phyloP scores from a whole-genome alignment of 2,329 filamentous ascomycete species.

The Pyrenophora seminiperda region DNA sequence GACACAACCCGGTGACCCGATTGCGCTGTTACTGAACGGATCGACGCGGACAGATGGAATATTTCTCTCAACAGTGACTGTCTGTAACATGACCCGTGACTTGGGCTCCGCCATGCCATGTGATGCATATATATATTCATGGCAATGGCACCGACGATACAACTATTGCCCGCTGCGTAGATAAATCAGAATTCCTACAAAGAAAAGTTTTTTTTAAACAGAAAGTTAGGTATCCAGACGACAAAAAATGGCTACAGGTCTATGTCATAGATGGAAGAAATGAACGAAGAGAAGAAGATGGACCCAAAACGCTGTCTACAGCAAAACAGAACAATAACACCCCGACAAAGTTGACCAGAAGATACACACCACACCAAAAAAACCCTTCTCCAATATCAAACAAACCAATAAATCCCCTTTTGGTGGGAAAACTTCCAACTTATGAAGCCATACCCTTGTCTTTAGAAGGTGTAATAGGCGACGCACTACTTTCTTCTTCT shows the following conservation, averaged over 20 bases:
- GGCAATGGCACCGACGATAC: no score
- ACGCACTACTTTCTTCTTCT: conserved; percentile 22
- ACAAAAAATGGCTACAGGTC: neutral
- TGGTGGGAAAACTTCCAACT: neutral
- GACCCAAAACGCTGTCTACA: neutral
- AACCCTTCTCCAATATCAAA: neutral
- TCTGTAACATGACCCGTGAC: no score
- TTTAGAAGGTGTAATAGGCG: conserved; percentile 11
- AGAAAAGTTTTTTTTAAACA: no score
- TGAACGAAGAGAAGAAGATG: neutral
- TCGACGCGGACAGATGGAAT: no score
- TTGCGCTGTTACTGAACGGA: no score
- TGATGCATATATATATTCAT: no score
- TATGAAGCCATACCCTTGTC: neutral
- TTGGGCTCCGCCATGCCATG: no score
- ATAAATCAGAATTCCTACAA: neutral
- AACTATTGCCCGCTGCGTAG: no score
- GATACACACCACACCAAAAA: neutral
- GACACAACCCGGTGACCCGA: no score
- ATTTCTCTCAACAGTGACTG: no score
- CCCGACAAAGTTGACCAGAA: neutral
- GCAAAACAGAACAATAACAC: neutral
- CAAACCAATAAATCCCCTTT: neutral
- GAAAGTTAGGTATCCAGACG: no score
- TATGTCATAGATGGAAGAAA: neutral